Evolutionary conservation across 2,329 filamentous ascomycete species (phyloP), one percentile per base, ranked within the genome.

Genomic region (Sclerotinia subarctica): DNA sequence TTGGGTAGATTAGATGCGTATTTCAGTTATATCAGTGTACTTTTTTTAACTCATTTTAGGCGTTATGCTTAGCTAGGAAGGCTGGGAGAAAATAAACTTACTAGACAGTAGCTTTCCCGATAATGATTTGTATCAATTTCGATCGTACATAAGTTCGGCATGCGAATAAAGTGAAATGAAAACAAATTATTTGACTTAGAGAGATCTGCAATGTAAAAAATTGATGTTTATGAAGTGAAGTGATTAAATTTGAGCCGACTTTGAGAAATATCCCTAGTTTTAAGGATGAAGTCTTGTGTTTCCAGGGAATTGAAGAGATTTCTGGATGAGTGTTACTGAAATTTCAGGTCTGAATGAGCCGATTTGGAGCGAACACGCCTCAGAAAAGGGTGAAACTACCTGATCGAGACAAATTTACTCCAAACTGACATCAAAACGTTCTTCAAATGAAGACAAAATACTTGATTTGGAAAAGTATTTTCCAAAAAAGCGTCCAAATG

Each of bases 61-160:
- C 29, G 3, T 42, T 13, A 42, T 7, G 5, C 11, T 19, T 38
- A 10, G 35, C 2, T 38, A 13, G 11, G 35, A 38, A 38, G 1
- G n/a, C 6, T 26, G 5, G 21, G 32, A 35, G n/a, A 7, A 17
- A 21, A 24, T 49, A 5, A 5, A 21, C 1, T 19, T 0, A 26
- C 2, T 19, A 38, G 29, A 38, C 13, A 5, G 8, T 38, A 38
- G 29, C 15, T 35, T 21, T 1, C 4, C 13, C 11, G 10, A 38
- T 2, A 17, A 7, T 2, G 13, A 51, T 38, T 13, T 0, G 38
- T 1, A 13, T 2, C n/a, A 57, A 2, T 38, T 26, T 24, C 35
- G 1, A 7, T 0, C 21, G 3, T 1, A 35, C 21, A 1, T 1
- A 35, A 49, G 10, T 1, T 4, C 1, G 5, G n/a, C 10, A 11